phyloP scores from a whole-genome alignment of 108 stramenopile species.

The Asterionellopsis glacialis region DNA sequence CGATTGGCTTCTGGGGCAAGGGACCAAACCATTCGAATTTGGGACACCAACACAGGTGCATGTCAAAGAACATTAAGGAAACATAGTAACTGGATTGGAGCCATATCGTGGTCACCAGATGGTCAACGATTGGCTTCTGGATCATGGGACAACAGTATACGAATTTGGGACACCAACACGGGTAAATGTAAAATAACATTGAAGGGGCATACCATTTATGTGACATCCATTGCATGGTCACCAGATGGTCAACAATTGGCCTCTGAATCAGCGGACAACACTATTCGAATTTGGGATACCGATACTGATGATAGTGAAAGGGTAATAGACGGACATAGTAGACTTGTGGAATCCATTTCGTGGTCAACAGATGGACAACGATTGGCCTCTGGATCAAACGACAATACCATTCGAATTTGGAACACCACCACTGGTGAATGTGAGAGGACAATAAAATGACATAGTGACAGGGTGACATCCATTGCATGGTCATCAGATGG shows the following conservation, averaged over 20 bases:
- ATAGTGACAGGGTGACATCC: neutral
- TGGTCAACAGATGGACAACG: neutral
- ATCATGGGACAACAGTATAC: neutral
- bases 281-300: neutral
- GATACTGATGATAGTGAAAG: neutral
- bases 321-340: neutral
- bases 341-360: neutral
- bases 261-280: neutral
- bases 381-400: neutral
- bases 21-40: neutral
- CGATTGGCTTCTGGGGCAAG: neutral
- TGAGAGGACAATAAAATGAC: too few species aligned
- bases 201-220: neutral
- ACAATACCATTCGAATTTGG: conserved; percentile 2
- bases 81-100: neutral
- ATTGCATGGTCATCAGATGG: neutral
- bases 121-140: neutral
- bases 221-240: neutral
- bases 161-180: neutral
- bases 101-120: neutral
- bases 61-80: neutral
- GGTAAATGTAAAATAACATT: neutral
- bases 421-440: neutral
- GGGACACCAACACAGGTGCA: neutral
- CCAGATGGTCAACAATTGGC: neutral